A percentile compares a stretch with the other conserved stretches of the same genome.
These are phyloP conservation scores for Alternaria ethzedia DNA, from an alignment of 2,329 filamentous ascomycete species.

Conservation along the genomic window DNA sequence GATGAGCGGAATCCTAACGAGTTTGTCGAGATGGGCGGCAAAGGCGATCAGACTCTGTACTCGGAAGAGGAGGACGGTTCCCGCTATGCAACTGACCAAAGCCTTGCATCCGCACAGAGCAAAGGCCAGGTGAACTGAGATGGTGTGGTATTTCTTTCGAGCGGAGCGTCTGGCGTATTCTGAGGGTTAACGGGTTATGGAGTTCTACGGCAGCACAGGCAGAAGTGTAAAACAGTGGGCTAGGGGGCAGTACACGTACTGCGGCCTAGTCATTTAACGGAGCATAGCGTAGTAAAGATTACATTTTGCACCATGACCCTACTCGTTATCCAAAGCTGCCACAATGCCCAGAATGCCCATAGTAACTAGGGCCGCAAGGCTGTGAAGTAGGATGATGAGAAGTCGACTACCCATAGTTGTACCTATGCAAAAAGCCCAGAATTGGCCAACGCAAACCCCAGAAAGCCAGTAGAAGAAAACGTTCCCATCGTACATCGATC, in stretches of 20 bases:
- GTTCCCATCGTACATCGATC: no score
- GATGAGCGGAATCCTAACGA: slow-evolving; percentile 72
- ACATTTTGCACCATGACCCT: background rate
- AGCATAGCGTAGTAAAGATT: background rate
- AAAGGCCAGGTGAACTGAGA: background rate
- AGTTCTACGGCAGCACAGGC: slow-evolving; percentile 6
- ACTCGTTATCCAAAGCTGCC: background rate
- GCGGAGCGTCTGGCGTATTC: slow-evolving; percentile 12
- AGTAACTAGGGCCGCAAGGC: background rate
- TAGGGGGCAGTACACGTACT: background rate
- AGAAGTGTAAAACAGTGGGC: slow-evolving; percentile 22
- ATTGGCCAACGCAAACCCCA: background rate
- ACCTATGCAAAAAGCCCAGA: background rate
- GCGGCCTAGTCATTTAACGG: background rate
- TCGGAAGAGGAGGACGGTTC: slow-evolving; percentile 62
- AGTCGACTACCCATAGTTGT: background rate
- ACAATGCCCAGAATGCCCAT: background rate
- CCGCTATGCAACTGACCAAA: slow-evolving; percentile 41
- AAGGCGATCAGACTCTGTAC: slow-evolving; percentile 81
- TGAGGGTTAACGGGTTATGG: slow-evolving; percentile 19
- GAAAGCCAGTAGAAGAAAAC: background rate
- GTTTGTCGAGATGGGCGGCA: slow-evolving; percentile 85
- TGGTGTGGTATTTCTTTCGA: background rate
- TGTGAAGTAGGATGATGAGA: background rate
- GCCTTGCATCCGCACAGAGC: slow-evolving; percentile 12